Conservation (phyloP, 2,329 filamentous ascomycete species). For the Alternaria angustiovoidea region DNA sequence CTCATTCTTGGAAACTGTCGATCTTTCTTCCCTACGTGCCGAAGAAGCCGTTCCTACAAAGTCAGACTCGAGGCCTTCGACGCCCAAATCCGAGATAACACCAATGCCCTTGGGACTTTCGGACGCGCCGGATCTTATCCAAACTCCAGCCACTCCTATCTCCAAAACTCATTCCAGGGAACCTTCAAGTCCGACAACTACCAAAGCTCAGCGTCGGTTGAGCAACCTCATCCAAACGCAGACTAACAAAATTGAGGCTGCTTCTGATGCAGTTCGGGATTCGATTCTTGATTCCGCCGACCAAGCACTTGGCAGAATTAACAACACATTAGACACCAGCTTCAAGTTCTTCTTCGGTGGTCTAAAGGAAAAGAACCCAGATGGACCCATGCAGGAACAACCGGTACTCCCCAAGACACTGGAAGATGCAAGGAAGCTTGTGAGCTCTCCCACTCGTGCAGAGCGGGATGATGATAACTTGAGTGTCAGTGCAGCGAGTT, state of each 20-base stretch:
- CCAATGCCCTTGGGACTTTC: constrained; percentile 52
- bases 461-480: constrained; percentile 61
- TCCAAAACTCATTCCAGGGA: constrained; percentile 29
- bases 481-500: constrained; percentile 61
- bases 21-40: constrained; percentile 84
- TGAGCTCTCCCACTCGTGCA: constrained; percentile 71
- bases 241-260: constrained; percentile 79
- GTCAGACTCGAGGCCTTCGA: constrained; percentile 57
- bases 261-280: constrained; percentile 79
- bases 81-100: constrained; percentile 50
- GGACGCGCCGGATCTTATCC: constrained; percentile 49
- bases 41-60: constrained; percentile 74
- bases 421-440: constrained; percentile 88
- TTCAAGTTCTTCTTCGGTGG: constrained; percentile 93
- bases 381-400: constrained; percentile 39
- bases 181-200: constrained; percentile 49
- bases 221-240: constrained; percentile 88
- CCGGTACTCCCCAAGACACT: constrained; percentile 82
- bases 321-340: constrained; percentile 87
- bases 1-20: constrained; percentile 93
- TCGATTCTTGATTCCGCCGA: constrained; percentile 81
- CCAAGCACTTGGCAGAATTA: constrained; percentile 89
- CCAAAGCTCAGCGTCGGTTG: constrained; percentile 74
- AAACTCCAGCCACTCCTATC: constrained; percentile 49
- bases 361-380: constrained; percentile 71